phyloP scores from a whole-genome alignment of 768 basidiomycete species.

The Ramaria rubella region DNA sequence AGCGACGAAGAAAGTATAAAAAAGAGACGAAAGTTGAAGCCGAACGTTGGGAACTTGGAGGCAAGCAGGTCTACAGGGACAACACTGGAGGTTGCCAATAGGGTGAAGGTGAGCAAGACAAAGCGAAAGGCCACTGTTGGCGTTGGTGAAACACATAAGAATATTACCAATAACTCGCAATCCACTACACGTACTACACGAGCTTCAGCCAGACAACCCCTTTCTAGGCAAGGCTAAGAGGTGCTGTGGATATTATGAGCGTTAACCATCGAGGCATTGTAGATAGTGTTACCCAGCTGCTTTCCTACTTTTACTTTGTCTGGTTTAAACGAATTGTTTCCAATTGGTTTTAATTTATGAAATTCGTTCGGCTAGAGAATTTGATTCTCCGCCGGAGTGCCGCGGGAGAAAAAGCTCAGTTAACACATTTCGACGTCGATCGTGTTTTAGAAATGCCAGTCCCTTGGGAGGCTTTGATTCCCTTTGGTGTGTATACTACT shows the following conservation, averaged over 20 bases:
- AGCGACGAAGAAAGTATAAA: slow-evolving; percentile 4
- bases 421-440: too few relatives aligned
- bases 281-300: neutral
- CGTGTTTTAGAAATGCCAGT: slow-evolving; percentile 65
- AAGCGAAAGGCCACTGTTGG: neutral
- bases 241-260: neutral
- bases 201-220: neutral
- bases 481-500: slow-evolving; percentile 58
- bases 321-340: too few relatives aligned
- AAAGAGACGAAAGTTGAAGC: slow-evolving; percentile 2
- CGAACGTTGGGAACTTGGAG: neutral
- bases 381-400: neutral
- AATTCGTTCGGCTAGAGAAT: too few relatives aligned
- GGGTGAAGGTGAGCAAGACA: neutral
- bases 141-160: neutral
- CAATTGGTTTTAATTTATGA: too few relatives aligned
- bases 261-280: neutral
- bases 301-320: neutral
- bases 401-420: neutral
- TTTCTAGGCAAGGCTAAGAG: neutral
- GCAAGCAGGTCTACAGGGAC: too few relatives aligned
- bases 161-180: neutral
- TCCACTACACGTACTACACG: neutral
- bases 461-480: slow-evolving; percentile 96
- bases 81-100: neutral